A percentile compares a stretch with the other conserved stretches of the same genome.
These are phyloP conservation scores for Solanum tarijense DNA, from an alignment of 257 asterid species.

Conservation along the genomic window DNA sequence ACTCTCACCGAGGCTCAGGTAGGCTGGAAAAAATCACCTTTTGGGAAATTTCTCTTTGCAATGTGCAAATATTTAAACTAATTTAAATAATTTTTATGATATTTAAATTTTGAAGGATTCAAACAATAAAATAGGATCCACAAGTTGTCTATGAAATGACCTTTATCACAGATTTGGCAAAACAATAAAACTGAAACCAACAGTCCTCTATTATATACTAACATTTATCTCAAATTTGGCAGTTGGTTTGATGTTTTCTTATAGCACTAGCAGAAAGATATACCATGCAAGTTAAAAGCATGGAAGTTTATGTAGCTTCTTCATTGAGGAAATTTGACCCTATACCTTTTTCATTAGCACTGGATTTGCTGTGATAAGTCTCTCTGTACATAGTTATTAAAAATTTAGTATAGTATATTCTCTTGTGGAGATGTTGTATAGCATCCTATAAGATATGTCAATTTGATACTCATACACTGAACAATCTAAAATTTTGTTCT, in stretches of 20 bases:
- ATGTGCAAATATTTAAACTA: not conserved
- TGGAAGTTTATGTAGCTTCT: not conserved
- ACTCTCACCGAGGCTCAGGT: not conserved
- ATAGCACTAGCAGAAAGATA: not conserved
- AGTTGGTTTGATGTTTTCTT: not conserved
- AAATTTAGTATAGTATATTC: not conserved
- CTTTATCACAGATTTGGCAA: not conserved
- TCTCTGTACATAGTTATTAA: not conserved
- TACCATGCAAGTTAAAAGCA: not conserved
- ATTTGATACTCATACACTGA: not conserved
- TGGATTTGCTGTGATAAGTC: not conserved
- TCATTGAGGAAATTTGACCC: not conserved
- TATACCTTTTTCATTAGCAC: not conserved
- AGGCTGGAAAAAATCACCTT: not conserved
- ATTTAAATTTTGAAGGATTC: not conserved
- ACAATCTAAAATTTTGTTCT: slow-evolving; percentile 7
- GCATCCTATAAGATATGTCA: not conserved
- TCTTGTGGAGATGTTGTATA: not conserved
- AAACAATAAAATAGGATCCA: not conserved
- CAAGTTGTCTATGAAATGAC: not conserved
- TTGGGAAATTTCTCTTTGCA: not conserved
- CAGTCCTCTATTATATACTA: not conserved
- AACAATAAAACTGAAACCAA: not conserved
- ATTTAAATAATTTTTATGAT: not conserved
- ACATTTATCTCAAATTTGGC: not conserved